Percentiles rank a stretch among this genome's conserved stretches.
Evolutionary conservation across 1,284 basidiomycete genomes (phyloP).

Genomic region (Fistulinella cinereoalba): DNA sequence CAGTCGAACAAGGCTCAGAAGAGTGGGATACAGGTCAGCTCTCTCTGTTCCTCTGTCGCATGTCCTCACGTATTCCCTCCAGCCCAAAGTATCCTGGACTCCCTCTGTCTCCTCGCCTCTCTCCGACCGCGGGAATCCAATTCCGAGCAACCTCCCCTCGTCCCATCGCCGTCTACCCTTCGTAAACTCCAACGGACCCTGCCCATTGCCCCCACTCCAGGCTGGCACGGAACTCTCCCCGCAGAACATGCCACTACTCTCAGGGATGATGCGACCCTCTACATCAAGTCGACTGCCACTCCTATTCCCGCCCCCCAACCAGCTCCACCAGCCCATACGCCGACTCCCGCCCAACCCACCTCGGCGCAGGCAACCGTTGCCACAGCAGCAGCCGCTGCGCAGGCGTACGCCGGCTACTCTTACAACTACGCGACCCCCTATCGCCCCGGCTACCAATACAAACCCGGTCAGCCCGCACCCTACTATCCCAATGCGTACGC

Average conservation of each 20-base stretch:
- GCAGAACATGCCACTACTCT: constrained; percentile 54
- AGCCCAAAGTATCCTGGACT: constrained; percentile 73
- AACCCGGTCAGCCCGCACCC: constrained; percentile 32
- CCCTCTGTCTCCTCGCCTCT: constrained; percentile 63
- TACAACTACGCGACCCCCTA: constrained; percentile 31
- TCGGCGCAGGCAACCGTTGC: constrained; percentile 28
- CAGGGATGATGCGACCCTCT: constrained; percentile 67
- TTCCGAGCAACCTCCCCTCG: constrained; percentile 42
- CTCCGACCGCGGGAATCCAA: constrained; percentile 60
- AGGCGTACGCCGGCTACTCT: constrained; percentile 26
- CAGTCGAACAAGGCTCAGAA: constrained; percentile 63
- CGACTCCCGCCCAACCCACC: constrained; percentile 23
- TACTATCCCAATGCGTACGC: constrained; percentile 32
- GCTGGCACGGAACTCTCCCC: constrained; percentile 76
- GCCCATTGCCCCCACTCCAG: constrained; percentile 52
- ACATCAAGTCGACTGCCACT: constrained; percentile 53
- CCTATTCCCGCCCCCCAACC: constrained; percentile 29
- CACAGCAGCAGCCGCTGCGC: constrained; percentile 23
- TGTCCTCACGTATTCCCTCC: constrained; percentile 15
- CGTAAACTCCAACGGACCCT: constrained; percentile 68
- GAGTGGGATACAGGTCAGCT: constrained; percentile 76
- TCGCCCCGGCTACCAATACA: constrained; percentile 33
- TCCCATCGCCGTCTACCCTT: constrained; percentile 59
- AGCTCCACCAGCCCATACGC: constrained; percentile 20
- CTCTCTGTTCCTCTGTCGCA: neutral